A percentile compares a stretch with the other conserved stretches of the same genome.
These are phyloP conservation scores for Micromonas commoda DNA, from an alignment of 139 green algal species.

Conservation along the genomic window DNA sequence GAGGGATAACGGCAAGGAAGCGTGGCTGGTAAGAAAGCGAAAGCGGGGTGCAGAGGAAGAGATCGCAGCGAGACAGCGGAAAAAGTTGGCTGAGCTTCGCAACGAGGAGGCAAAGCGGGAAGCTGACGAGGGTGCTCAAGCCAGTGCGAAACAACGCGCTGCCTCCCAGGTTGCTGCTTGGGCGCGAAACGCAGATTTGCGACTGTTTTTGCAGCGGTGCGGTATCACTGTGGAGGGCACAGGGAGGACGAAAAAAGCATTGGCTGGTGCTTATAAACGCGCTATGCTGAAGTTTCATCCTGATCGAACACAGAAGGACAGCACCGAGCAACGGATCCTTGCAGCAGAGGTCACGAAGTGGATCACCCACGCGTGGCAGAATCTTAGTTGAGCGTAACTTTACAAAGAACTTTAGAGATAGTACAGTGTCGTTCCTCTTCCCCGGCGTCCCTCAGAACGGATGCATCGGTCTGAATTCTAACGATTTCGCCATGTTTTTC, in stretches of 20 bases:
- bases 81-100: not conserved
- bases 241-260: not conserved
- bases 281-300: constrained; percentile 25
- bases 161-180: not conserved
- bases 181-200: not conserved
- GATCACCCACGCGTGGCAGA: constrained; percentile 13
- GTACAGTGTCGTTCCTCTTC: not conserved
- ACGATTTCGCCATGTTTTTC: not conserved
- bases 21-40: not conserved
- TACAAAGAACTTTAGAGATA: not conserved
- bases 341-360: constrained; percentile 15
- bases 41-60: not conserved
- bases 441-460: not conserved
- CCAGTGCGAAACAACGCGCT: not conserved
- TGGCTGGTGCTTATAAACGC: not conserved
- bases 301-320: not conserved
- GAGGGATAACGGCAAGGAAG: not conserved
- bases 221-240: constrained; percentile 3
- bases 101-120: not conserved
- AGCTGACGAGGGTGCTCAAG: not conserved
- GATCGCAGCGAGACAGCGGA: not conserved
- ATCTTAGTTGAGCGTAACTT: not conserved
- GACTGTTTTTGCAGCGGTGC: constrained; percentile 11
- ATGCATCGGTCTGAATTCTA: not conserved
- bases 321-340: not conserved